Evolutionary conservation across 2,329 filamentous ascomycete species (phyloP).

Genomic region (Dendrostoma leiphaemia): DNA sequence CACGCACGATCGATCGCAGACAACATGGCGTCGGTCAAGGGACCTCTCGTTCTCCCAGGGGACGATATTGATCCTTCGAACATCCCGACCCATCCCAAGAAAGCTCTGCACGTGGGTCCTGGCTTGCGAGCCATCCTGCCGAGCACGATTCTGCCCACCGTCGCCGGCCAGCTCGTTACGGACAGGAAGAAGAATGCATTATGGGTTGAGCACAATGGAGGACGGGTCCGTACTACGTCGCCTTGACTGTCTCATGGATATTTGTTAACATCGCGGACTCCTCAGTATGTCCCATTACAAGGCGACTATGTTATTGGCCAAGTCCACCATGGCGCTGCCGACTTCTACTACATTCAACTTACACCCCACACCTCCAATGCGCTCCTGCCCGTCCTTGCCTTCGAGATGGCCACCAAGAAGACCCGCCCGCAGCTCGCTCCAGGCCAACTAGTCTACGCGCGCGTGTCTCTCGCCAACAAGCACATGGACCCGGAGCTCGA

Average conservation of each 20-base stretch:
- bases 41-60: slow-evolving; percentile 76
- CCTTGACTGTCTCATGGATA: slow-evolving; percentile 53
- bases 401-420: slow-evolving; percentile 90
- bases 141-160: slow-evolving; percentile 66
- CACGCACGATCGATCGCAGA: slow-evolving; percentile 51
- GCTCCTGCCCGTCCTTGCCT: slow-evolving; percentile 81
- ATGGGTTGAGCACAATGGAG: slow-evolving; percentile 70
- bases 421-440: slow-evolving; percentile 74
- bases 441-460: slow-evolving; percentile 84
- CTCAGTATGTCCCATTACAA: slow-evolving; percentile 72
- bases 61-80: slow-evolving; percentile 66
- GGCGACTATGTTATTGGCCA: slow-evolving; percentile 89
- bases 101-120: slow-evolving; percentile 76
- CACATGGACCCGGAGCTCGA: slow-evolving; percentile 84
- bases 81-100: slow-evolving; percentile 66
- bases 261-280: slow-evolving; percentile 29
- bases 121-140: slow-evolving; percentile 80
- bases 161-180: slow-evolving; percentile 64
- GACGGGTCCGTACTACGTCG: slow-evolving; percentile 65
- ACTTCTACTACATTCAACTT: slow-evolving; percentile 78
- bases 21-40: slow-evolving; percentile 35
- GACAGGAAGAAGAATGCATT: slow-evolving; percentile 74
- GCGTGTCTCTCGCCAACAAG: slow-evolving; percentile 72
- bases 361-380: slow-evolving; percentile 64
- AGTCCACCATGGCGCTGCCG: slow-evolving; percentile 70